Evolutionary conservation across 768 basidiomycete genomes (phyloP).

Genomic region (Suillus spraguei): DNA sequence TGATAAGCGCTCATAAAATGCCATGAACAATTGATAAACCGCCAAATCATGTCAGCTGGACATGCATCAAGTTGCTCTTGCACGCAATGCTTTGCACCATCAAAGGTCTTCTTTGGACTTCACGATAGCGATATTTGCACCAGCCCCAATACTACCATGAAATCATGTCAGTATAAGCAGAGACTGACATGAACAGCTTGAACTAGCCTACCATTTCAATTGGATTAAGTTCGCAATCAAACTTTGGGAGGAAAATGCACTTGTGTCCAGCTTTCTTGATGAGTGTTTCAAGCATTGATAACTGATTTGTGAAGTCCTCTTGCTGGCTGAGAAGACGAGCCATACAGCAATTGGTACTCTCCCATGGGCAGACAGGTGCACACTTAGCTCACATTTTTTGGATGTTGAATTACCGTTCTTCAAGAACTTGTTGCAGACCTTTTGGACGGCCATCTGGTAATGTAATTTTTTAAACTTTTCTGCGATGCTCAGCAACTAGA

Average conservation of each 20-base stretch:
- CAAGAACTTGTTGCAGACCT: slow-evolving; percentile 13
- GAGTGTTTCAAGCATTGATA: slow-evolving; percentile 24
- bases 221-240: slow-evolving; percentile 41
- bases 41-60: slow-evolving; percentile 35
- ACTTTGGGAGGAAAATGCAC: slow-evolving; percentile 38
- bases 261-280: slow-evolving; percentile 28
- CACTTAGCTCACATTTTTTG: slow-evolving; percentile 36
- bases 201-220: slow-evolving; percentile 15
- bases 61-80: slow-evolving; percentile 36
- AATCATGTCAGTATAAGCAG: neutral
- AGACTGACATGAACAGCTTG: too few relatives aligned
- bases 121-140: slow-evolving; percentile 37
- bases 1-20: slow-evolving; percentile 40
- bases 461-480: slow-evolving; percentile 38
- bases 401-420: slow-evolving; percentile 44
- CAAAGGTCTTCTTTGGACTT: slow-evolving; percentile 35
- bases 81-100: slow-evolving; percentile 31
- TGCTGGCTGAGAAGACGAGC: slow-evolving; percentile 28
- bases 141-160: neutral
- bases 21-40: slow-evolving; percentile 40
- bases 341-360: slow-evolving; percentile 30
- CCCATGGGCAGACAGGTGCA: slow-evolving; percentile 23
- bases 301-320: slow-evolving; percentile 29
- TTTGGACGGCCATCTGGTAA: slow-evolving; percentile 27
- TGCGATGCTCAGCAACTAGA: slow-evolving; percentile 10